Evolutionary conservation across 2,329 filamentous ascomycete species (phyloP).

Genomic region (Fusarium secorum): DNA sequence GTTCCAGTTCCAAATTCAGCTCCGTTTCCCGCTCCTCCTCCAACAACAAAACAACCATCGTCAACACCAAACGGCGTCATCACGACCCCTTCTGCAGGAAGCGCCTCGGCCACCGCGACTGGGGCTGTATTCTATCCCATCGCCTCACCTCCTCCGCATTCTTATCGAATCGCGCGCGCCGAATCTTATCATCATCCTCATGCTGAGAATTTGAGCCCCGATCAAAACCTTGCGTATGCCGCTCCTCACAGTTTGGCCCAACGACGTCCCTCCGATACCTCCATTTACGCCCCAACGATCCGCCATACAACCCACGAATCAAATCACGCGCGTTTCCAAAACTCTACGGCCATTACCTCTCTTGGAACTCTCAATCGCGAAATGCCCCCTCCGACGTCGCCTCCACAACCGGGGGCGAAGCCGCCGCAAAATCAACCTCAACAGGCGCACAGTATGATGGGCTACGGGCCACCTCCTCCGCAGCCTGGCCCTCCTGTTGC

Average conservation of each 20-base stretch:
- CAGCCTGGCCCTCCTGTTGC: constrained; percentile 51
- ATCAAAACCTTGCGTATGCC: constrained; percentile 43
- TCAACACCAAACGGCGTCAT: constrained; percentile 14
- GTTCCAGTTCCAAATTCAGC: constrained; percentile 4
- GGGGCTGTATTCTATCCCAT: constrained; percentile 4
- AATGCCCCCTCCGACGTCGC: constrained; percentile 58
- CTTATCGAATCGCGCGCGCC: constrained; percentile 32
- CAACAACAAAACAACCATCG: constrained; percentile 28
- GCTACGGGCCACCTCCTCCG: constrained; percentile 57
- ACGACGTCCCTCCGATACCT: constrained; percentile 54
- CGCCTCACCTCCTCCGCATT: constrained; percentile 10
- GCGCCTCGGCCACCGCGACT: constrained; percentile 23
- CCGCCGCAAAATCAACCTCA: constrained; percentile 42
- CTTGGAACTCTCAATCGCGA: constrained; percentile 49
- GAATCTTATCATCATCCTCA: constrained; percentile 30
- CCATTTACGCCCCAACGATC: constrained; percentile 50
- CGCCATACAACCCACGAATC: constrained; percentile 44
- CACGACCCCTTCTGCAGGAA: constrained; percentile 19
- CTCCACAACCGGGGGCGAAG: constrained; percentile 49
- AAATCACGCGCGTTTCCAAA: constrained; percentile 54
- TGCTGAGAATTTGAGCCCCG: constrained; percentile 36
- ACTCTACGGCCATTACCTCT: constrained; percentile 55
- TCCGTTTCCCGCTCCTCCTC: constrained; percentile 26
- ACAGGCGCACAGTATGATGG: constrained; percentile 46
- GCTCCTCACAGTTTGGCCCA: constrained; percentile 41